Evolutionary conservation across 306 rosid species (phyloP).

Genomic region (Vachellia pachyceras): DNA sequence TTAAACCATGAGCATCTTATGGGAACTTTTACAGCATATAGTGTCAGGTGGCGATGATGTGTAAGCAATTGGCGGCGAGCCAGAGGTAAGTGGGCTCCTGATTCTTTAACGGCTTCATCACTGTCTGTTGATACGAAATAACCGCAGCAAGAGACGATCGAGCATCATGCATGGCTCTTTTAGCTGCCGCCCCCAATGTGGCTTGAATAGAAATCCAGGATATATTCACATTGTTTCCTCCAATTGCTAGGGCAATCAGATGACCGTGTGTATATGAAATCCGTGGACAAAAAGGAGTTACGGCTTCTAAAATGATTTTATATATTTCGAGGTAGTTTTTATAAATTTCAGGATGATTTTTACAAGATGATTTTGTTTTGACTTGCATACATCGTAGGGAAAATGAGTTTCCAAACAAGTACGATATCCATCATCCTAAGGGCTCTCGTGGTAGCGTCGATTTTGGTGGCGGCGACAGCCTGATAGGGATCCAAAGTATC

Average conservation of each 20-base stretch:
- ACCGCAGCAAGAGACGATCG: background rate
- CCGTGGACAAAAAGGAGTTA: too few relatives aligned
- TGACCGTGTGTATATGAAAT: too few relatives aligned
- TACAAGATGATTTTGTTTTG: too few relatives aligned
- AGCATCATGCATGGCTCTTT: background rate
- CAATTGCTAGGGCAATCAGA: too few relatives aligned
- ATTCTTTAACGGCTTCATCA: conserved; percentile 17
- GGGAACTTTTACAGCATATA: too few relatives aligned
- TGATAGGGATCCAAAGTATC: background rate
- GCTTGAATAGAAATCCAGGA: conserved; percentile 19
- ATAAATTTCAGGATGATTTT: too few relatives aligned
- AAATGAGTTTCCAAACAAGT: too few relatives aligned
- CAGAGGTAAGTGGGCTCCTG: conserved; percentile 4
- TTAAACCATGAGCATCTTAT: too few relatives aligned
- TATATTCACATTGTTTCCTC: background rate
- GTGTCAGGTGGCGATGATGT: background rate
- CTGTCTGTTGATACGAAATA: background rate
- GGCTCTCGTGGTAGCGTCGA: background rate
- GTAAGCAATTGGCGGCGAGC: conserved; percentile 33
- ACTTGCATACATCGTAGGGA: too few relatives aligned
- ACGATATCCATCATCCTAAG: background rate
- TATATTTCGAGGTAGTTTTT: too few relatives aligned
- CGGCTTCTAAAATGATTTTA: too few relatives aligned
- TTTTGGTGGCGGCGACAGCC: background rate
- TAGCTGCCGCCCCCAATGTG: background rate